Evolutionary conservation across 371 early-diverging fungal species (phyloP).

Genomic region (Phascolomyces articulosus): DNA sequence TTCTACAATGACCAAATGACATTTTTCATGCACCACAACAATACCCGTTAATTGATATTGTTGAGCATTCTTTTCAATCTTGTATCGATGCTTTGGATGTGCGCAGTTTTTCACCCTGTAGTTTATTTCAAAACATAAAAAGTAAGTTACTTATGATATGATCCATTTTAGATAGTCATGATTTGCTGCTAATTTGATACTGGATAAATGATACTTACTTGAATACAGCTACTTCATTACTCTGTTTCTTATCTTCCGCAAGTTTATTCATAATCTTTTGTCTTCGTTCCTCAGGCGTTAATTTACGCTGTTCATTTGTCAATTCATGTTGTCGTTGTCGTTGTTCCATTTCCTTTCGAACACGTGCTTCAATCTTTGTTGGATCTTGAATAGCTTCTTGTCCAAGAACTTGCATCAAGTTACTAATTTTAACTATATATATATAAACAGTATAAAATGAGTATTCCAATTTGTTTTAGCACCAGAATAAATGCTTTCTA

Average conservation of each 20-base stretch:
- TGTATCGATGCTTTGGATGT: conserved; percentile 81
- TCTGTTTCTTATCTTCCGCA: conserved; percentile 67
- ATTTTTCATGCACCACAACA: conserved; percentile 73
- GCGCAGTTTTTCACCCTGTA: conserved; percentile 79
- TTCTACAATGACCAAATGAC: conserved; percentile 89
- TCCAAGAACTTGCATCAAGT: conserved; percentile 93
- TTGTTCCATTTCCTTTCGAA: conserved; percentile 82
- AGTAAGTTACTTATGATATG: background rate
- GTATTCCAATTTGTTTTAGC: no score
- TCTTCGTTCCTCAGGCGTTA: conserved; percentile 85
- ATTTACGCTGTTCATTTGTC: conserved; percentile 79
- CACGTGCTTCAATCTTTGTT: conserved; percentile 88
- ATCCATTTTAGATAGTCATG: background rate
- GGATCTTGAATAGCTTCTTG: conserved; percentile 93
- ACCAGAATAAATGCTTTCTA: no score
- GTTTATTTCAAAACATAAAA: no score
- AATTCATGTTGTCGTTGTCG: conserved; percentile 84
- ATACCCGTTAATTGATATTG: conserved; percentile 86
- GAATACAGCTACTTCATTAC: conserved; percentile 79
- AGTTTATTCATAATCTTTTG: conserved; percentile 79
- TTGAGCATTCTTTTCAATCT: conserved; percentile 89
- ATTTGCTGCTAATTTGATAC: no score
- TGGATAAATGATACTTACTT: conserved; percentile 69
- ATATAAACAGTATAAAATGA: background rate
- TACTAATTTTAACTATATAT: conserved; percentile 77